phyloP scores from a whole-genome alignment of 345 rosid species.

The Kernera saxatilis region DNA sequence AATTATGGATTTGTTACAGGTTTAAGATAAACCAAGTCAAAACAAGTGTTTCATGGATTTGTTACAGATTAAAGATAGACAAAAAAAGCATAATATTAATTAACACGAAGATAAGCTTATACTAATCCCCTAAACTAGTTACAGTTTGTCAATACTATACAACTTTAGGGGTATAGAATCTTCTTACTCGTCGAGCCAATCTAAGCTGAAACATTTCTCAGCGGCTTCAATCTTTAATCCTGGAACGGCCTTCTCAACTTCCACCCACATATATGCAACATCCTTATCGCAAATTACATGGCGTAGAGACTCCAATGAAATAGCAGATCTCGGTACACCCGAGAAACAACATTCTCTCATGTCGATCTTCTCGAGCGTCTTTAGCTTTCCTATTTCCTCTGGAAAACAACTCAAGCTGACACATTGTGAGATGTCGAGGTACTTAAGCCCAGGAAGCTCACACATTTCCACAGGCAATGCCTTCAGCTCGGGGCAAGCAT shows the following conservation, averaged over 20 bases:
- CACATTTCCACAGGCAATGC: conserved; percentile 52
- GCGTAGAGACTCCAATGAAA: conserved; percentile 45
- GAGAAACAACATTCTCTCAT: conserved; percentile 74
- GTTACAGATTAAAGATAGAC: neutral
- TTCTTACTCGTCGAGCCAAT: conserved; percentile 73
- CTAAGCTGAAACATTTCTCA: conserved; percentile 53
- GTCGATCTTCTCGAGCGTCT: conserved; percentile 72
- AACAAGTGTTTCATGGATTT: neutral
- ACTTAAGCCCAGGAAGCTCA: conserved; percentile 49
- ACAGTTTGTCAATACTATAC: neutral
- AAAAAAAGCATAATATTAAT: neutral
- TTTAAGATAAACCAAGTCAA: too few relatives aligned
- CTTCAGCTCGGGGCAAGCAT: conserved; percentile 68
- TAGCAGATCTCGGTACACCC: conserved; percentile 43
- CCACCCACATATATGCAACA: conserved; percentile 53
- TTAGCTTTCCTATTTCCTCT: conserved; percentile 45
- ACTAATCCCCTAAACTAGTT: neutral
- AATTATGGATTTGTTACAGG: too few relatives aligned
- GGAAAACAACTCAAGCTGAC: conserved; percentile 58
- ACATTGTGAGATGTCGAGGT: conserved; percentile 77
- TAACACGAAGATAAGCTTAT: neutral
- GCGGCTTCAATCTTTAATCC: conserved; percentile 56
- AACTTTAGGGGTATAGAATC: neutral
- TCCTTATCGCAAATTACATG: conserved; percentile 71
- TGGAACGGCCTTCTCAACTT: conserved; percentile 37